Percentiles rank a stretch among this genome's conserved stretches.
Conservation (phyloP, 2,329 filamentous ascomycete species). For the Pseudogymnoascus sp. region DNA sequence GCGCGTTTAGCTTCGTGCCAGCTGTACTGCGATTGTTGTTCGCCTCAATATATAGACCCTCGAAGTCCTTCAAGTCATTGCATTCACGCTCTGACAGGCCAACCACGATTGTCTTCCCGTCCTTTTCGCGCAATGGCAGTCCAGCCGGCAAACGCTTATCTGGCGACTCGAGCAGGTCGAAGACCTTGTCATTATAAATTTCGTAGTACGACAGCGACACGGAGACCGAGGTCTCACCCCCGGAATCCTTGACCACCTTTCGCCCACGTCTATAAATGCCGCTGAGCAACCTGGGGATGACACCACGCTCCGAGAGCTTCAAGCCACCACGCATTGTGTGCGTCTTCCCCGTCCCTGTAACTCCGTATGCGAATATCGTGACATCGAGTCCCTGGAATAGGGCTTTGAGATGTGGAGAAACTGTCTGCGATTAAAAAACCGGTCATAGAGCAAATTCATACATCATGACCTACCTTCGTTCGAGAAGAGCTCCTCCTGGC, state of each 20-base stretch:
- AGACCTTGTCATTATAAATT: conserved; percentile 95
- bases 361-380: conserved; percentile 87
- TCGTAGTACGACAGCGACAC: conserved; percentile 88
- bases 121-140: conserved; percentile 74
- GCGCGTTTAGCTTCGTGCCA: conserved; percentile 84
- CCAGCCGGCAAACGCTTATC: conserved; percentile 80
- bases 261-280: conserved; percentile 76
- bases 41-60: conserved; percentile 79
- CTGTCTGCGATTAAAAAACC: conserved; percentile 37
- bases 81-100: conserved; percentile 78
- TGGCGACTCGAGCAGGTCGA: conserved; percentile 76
- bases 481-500: conserved; percentile 83
- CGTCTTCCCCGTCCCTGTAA: conserved; percentile 89
- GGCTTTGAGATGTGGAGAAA: conserved; percentile 81
- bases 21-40: conserved; percentile 87
- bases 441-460: neutral
- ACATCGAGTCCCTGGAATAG: conserved; percentile 84
- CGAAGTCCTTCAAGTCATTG: conserved; percentile 80
- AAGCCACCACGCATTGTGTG: conserved; percentile 93
- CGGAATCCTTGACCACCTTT: conserved; percentile 74
- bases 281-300: conserved; percentile 79
- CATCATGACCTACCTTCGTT: conserved; percentile 58
- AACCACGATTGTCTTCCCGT: conserved; percentile 78
- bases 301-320: conserved; percentile 74
- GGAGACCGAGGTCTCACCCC: conserved; percentile 58